A percentile compares a stretch with the other conserved stretches of the same genome.
Conservation (phyloP, 352 stramenopile species). For the Saprolegnia parasitica region DNA sequence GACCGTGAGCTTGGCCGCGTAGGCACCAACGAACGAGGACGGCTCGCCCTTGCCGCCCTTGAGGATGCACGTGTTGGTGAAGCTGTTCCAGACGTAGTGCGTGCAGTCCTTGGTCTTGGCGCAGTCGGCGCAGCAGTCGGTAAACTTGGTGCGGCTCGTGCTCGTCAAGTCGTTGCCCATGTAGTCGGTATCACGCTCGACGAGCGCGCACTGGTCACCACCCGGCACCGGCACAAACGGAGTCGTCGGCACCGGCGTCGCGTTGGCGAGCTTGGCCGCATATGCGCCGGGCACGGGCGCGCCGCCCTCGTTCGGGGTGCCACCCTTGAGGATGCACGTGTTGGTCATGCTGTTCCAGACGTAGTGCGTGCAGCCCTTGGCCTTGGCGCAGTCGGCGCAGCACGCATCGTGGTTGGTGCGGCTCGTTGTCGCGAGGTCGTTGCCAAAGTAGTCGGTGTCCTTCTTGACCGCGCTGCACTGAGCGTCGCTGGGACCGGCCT, state of each 20-base stretch:
- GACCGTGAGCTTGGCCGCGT: background rate
- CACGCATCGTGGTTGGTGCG: background rate
- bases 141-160: background rate
- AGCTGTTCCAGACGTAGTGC: background rate
- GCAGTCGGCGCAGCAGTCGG: constrained; percentile 10
- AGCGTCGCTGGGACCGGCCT: background rate
- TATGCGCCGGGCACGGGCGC: background rate
- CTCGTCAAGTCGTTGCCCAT: constrained; percentile 10
- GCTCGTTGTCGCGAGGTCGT: constrained; percentile 14
- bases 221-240: too few relatives aligned
- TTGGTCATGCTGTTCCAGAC: background rate
- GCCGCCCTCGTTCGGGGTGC: too few relatives aligned
- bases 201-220: too few relatives aligned
- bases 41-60: background rate
- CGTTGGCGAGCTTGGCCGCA: background rate
- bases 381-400: constrained; percentile 5
- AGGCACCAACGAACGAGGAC: background rate
- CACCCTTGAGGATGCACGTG: constrained; percentile 12
- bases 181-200: constrained; percentile 19
- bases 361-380: constrained; percentile 6
- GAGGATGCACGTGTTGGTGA: background rate
- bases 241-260: too few relatives aligned
- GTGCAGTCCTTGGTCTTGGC: background rate
- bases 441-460: constrained; percentile 15
- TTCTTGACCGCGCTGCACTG: background rate